These are phyloP conservation scores for Blakeslea trispora DNA, from an alignment of 371 early-diverging fungal species.

Conservation along the genomic window DNA sequence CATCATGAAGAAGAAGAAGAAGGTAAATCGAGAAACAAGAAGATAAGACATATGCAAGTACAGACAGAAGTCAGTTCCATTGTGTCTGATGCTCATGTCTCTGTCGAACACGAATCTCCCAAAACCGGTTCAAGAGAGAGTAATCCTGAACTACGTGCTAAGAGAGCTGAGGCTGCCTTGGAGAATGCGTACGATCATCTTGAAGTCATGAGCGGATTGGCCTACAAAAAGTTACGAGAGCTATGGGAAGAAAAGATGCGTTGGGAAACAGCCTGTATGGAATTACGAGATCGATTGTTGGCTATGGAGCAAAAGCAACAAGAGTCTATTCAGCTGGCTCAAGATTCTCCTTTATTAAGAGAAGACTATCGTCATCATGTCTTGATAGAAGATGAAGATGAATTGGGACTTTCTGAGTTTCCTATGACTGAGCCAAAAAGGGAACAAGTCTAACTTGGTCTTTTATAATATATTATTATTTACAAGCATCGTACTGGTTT, in stretches of 20 bases:
- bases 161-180: slow-evolving; percentile 48
- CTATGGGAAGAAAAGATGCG: slow-evolving; percentile 54
- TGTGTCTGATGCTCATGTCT: background rate
- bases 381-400: slow-evolving; percentile 23
- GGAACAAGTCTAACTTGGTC: too few species aligned
- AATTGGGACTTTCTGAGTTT: slow-evolving; percentile 29
- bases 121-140: slow-evolving; percentile 31
- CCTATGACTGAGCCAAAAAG: background rate
- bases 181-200: slow-evolving; percentile 60
- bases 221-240: slow-evolving; percentile 60
- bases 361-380: slow-evolving; percentile 1
- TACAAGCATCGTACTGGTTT: background rate
- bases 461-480: slow-evolving; percentile 9
- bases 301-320: slow-evolving; percentile 18
- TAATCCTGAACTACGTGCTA: slow-evolving; percentile 26
- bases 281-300: slow-evolving; percentile 35
- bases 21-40: slow-evolving; percentile 15
- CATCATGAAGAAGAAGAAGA: slow-evolving; percentile 1
- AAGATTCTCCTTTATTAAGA: background rate
- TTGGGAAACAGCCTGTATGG: slow-evolving; percentile 50
- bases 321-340: background rate
- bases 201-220: slow-evolving; percentile 57
- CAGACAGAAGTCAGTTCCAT: slow-evolving; percentile 33
- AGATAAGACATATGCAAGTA: slow-evolving; percentile 42
- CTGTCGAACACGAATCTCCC: slow-evolving; percentile 7